Conservation (phyloP, 2,329 filamentous ascomycete species). For the Calonectria montana region DNA sequence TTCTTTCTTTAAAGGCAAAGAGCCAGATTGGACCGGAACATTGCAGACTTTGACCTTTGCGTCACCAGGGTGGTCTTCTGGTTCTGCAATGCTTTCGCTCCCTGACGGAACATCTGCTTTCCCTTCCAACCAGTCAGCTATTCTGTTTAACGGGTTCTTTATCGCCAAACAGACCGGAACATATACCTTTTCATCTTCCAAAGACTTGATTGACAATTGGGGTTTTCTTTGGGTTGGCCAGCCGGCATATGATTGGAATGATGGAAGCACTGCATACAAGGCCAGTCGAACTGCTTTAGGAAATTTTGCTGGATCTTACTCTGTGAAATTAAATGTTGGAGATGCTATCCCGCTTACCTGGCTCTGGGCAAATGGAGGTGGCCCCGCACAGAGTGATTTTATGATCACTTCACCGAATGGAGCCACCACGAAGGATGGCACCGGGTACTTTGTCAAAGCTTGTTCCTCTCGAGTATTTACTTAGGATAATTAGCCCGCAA, state of each 20-base stretch:
- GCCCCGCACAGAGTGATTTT: neutral
- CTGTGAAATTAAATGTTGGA: neutral
- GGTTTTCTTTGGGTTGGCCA: neutral
- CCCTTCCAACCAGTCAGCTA: neutral
- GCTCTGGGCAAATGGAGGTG: constrained; percentile 2
- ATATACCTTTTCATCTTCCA: neutral
- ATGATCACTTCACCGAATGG: neutral
- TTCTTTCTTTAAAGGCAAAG: neutral
- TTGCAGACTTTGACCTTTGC: neutral
- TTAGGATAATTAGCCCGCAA: neutral
- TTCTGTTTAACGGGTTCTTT: constrained; percentile 13
- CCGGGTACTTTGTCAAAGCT: neutral
- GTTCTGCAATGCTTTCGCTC: neutral
- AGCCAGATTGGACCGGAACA: neutral
- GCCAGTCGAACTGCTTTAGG: neutral
- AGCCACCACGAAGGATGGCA: neutral
- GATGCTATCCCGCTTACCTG: constrained; percentile 5
- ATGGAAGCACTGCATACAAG: neutral
- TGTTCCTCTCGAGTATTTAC: neutral
- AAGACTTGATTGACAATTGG: constrained; percentile 4
- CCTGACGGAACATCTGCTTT: neutral
- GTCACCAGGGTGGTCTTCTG: neutral
- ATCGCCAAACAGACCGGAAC: neutral
- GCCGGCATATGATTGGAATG: constrained; percentile 1
- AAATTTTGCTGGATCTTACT: neutral